phyloP scores from a whole-genome alignment of 371 early-diverging fungal species.

The Lichtheimia ornata region DNA sequence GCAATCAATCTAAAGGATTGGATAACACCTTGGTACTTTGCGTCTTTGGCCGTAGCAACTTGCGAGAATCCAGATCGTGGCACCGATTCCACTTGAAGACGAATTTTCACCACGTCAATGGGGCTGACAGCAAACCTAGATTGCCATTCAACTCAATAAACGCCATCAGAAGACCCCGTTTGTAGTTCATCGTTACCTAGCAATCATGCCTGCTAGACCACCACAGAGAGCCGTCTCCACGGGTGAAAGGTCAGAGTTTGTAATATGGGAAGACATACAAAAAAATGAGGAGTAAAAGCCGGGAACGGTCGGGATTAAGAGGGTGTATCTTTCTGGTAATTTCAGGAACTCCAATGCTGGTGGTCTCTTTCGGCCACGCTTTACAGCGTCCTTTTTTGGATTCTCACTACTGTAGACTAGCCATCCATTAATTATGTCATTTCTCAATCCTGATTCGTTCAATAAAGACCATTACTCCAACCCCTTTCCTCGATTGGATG shows the following conservation, averaged over 20 bases:
- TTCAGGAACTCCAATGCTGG: no score
- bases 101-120: constrained; percentile 91
- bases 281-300: no score
- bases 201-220: background rate
- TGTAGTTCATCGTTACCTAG: background rate
- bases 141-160: background rate
- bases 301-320: no score
- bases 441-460: no score
- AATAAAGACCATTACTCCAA: no score
- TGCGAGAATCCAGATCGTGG: constrained; percentile 10
- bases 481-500: no score
- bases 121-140: constrained; percentile 63
- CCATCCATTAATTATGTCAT: no score
- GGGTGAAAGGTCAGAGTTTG: constrained; percentile 2
- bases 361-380: no score
- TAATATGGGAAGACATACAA: constrained; percentile 2
- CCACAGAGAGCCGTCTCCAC: constrained; percentile 1
- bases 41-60: constrained; percentile 15
- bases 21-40: constrained; percentile 53
- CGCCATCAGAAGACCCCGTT: background rate
- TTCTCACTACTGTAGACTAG: no score
- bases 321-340: no score
- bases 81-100: constrained; percentile 66
- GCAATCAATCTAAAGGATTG: constrained; percentile 57
- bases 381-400: no score